Evolutionary conservation across 768 basidiomycete species (phyloP), one percentile per base, ranked within the genome.

Genomic region (Lactifluus echinatus): DNA sequence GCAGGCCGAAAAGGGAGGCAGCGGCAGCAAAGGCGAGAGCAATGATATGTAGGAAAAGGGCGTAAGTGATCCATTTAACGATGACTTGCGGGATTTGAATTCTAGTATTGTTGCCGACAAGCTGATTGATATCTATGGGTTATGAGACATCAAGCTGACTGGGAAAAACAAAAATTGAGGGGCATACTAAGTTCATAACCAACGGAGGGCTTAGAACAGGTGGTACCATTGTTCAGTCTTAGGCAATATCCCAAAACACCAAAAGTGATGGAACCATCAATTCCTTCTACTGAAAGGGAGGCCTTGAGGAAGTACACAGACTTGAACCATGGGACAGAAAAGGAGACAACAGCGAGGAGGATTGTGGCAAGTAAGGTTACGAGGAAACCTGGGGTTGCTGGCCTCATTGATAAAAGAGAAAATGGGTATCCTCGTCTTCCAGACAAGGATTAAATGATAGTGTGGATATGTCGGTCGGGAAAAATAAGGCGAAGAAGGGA

Each of bases 21-120:
- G 80, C 74, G 14, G 79, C 85, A 8, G 91, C 81, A 34, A 87
- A 77, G 12, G 70, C 80, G 55, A 97, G 82, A 15, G 91, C 95
- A 56, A 93, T 83, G 58, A 96, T 83, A 68, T 98, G 94, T 15
- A 98, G 79, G 61, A 97, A 83, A 62, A 99, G 83, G 23, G 84
- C 85, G 66, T 95, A 95, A 10, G 96, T 98, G 67, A 97, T 75
- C 91, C 94, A 97, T 74, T 96, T 95, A 59, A 93, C 87, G 49
- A 84, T 79, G 6, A 91, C 81, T 55, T 82, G 74, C 1, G 93
- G 92, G 50, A 97, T 89, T 63, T 90, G 70, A 34, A 94, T 71
- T 26, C 75, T 65, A 2, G 80, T 73, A 3, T 76, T 71, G 68
- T 90, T 78, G 6, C 85, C 89, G 31, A 96, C 81, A 2, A 97